phyloP scores from a whole-genome alignment of 495 filamentous ascomycete species.

The Penicillium cinerascens region DNA sequence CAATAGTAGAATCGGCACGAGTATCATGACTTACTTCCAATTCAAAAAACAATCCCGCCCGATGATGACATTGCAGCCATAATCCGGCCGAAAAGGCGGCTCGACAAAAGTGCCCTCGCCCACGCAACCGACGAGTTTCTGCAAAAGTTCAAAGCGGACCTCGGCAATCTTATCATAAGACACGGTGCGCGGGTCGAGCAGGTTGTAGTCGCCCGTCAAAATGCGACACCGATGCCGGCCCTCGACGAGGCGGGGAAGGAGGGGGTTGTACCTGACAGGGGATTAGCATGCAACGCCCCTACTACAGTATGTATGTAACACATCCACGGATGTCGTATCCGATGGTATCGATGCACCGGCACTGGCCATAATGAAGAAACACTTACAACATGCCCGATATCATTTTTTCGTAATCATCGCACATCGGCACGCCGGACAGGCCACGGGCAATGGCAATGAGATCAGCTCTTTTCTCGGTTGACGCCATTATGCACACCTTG shows the following conservation, averaged over 20 bases:
- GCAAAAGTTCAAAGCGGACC: constrained; percentile 34
- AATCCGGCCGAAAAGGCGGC: constrained; percentile 51
- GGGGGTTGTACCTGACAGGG: constrained; percentile 39
- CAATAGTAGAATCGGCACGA: background rate
- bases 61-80: constrained; percentile 52
- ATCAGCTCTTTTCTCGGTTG: constrained; percentile 40
- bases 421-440: constrained; percentile 39
- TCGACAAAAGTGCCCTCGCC: constrained; percentile 47
- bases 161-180: constrained; percentile 33
- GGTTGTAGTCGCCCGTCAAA: constrained; percentile 46
- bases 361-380: too few species aligned
- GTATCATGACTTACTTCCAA: constrained; percentile 43
- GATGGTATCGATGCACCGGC: too few species aligned
- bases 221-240: constrained; percentile 45
- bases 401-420: constrained; percentile 54
- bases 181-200: constrained; percentile 38
- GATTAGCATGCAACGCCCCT: background rate
- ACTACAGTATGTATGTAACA: too few species aligned
- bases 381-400: constrained; percentile 51
- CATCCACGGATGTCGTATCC: too few species aligned
- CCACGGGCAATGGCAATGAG: constrained; percentile 41
- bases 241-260: constrained; percentile 35
- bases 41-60: constrained; percentile 51
- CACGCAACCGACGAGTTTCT: constrained; percentile 40
- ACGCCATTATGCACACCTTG: constrained; percentile 29